phyloP scores from a whole-genome alignment of 139 green algal genomes.

The Dunaliella sp. region DNA sequence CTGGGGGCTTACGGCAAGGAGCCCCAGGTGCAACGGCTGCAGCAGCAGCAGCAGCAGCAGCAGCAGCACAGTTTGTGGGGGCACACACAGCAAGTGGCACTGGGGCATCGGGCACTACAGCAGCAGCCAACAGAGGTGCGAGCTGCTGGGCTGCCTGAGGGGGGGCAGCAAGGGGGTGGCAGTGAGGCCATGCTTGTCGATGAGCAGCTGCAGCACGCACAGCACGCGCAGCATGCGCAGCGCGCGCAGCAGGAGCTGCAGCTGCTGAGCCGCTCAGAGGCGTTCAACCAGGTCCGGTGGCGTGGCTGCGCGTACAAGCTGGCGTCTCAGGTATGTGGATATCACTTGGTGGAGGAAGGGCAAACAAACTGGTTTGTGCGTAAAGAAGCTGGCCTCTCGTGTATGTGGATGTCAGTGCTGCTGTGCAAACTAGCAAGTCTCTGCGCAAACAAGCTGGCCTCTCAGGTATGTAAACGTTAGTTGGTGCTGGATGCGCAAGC shows the following conservation, averaged over 20 bases:
- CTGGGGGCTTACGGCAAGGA: conserved; percentile 3
- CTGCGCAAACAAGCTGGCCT: no score
- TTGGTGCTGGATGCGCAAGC: no score
- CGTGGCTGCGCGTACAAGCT: conserved; percentile 4
- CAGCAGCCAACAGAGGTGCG: not conserved
- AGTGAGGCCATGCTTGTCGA: no score
- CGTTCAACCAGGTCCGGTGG: not conserved
- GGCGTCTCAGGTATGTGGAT: conserved; percentile 8
- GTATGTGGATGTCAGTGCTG: no score
- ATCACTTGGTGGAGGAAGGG: no score
- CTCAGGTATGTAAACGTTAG: no score
- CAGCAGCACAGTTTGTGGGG: not conserved
- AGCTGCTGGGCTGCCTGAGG: no score
- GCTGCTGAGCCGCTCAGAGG: not conserved
- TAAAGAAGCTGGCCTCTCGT: no score
- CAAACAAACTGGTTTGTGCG: no score
- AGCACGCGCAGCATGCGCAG: not conserved
- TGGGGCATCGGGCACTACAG: not conserved
- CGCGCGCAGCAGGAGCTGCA: conserved; percentile 1
- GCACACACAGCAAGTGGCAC: not conserved
- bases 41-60: conserved; percentile 4
- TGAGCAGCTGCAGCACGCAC: not conserved
- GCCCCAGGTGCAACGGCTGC: not conserved
- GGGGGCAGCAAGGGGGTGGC: no score
- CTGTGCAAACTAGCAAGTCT: no score